Conservation (phyloP, 192 early-diverging fungal genomes). For the Backusella morwellensis region DNA sequence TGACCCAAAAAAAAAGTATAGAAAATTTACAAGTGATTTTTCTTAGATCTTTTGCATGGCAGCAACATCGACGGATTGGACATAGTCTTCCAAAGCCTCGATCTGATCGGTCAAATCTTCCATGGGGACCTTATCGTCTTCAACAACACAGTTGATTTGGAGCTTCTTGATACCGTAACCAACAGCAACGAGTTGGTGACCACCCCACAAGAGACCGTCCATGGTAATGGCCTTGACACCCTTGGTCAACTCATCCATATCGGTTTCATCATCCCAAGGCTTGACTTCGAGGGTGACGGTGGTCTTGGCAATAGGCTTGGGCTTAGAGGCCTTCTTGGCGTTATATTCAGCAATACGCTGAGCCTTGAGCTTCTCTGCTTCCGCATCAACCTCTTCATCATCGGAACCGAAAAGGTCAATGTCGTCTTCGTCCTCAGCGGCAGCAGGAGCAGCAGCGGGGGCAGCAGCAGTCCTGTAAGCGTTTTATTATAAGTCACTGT, state of each 20-base stretch:
- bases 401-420: constrained; percentile 95
- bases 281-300: constrained; percentile 91
- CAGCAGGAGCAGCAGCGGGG: constrained; percentile 54
- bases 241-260: constrained; percentile 74
- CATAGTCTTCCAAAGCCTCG: constrained; percentile 74
- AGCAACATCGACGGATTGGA: constrained; percentile 90
- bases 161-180: constrained; percentile 98
- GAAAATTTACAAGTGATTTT: constrained; percentile 31
- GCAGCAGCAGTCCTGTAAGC: constrained; percentile 46
- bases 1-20: background rate
- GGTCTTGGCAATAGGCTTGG: constrained; percentile 88
- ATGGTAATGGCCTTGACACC: constrained; percentile 72
- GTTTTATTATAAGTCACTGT: background rate
- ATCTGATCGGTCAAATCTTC: constrained; percentile 87
- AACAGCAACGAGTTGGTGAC: constrained; percentile 73
- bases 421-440: constrained; percentile 88
- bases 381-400: constrained; percentile 91
- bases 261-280: constrained; percentile 98
- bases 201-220: constrained; percentile 92
- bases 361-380: constrained; percentile 84
- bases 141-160: constrained; percentile 88
- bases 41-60: constrained; percentile 90
- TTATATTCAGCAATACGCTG: constrained; percentile 89
- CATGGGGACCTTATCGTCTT: constrained; percentile 88
- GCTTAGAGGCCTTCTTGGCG: constrained; percentile 89